Evolutionary conservation across 805 yeast genomes (phyloP).

Genomic region (Huiozyma sinensis): DNA sequence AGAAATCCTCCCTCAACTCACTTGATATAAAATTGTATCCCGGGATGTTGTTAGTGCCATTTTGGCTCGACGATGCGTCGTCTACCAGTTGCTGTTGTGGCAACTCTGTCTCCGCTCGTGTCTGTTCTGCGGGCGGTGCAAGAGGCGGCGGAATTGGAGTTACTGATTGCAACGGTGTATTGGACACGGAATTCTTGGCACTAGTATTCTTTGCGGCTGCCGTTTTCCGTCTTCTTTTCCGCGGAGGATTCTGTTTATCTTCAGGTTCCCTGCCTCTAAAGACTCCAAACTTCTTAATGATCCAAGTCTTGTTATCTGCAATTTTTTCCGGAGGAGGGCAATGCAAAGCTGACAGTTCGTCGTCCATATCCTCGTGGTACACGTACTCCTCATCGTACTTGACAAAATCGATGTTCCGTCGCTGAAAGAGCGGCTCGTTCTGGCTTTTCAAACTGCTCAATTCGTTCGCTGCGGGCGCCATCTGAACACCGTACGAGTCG

Average conservation of each 20-base stretch:
- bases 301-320: slow-evolving; percentile 36
- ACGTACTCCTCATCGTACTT: slow-evolving; percentile 59
- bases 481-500: slow-evolving; percentile 33
- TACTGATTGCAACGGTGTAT: neutral
- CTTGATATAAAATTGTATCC: slow-evolving; percentile 46
- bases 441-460: neutral
- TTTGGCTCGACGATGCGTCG: neutral
- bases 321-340: slow-evolving; percentile 34
- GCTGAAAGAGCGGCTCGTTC: slow-evolving; percentile 46
- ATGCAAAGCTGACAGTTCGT: slow-evolving; percentile 42
- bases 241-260: slow-evolving; percentile 14
- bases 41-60: slow-evolving; percentile 4
- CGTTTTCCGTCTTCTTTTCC: slow-evolving; percentile 6
- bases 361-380: slow-evolving; percentile 81
- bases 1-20: slow-evolving; percentile 61
- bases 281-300: slow-evolving; percentile 76
- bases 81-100: too few species aligned
- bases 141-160: neutral
- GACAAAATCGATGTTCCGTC: slow-evolving; percentile 67
- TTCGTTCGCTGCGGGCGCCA: neutral
- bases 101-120: too few species aligned
- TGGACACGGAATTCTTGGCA: neutral
- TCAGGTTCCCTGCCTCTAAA: slow-evolving; percentile 31
- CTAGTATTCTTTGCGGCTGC: neutral
- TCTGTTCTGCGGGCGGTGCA: neutral